Percentiles rank a stretch among this genome's conserved stretches.
These are phyloP conservation scores for Pichia scutulata DNA, from an alignment of 805 yeast genomes.

Conservation along the genomic window DNA sequence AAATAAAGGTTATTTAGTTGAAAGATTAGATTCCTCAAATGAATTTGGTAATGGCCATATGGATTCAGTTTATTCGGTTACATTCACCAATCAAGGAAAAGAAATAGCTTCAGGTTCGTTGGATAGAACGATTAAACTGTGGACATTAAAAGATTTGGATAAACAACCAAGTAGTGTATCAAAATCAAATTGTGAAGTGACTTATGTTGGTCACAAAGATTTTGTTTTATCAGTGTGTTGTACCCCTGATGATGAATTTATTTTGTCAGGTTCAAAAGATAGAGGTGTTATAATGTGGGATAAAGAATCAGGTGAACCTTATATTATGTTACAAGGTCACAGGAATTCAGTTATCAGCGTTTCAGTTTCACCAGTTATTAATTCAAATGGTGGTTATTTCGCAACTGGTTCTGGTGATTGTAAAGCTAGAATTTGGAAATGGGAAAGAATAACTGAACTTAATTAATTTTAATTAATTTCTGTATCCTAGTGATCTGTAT, in stretches of 20 bases:
- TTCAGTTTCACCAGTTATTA: conserved; percentile 76
- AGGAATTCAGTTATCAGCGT: conserved; percentile 93
- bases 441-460: conserved; percentile 37
- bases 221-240: conserved; percentile 91
- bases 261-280: conserved; percentile 91
- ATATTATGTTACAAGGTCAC: conserved; percentile 94
- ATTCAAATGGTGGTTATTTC: conserved; percentile 64
- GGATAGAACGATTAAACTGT: conserved; percentile 90
- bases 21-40: conserved; percentile 82
- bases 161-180: conserved; percentile 37
- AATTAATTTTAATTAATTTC: conserved; percentile 6
- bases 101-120: conserved; percentile 92
- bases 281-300: conserved; percentile 98
- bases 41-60: conserved; percentile 89
- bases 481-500: conserved; percentile 1
- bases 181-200: conserved; percentile 69
- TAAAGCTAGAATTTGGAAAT: conserved; percentile 94
- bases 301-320: conserved; percentile 81
- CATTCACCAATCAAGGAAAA: conserved; percentile 84
- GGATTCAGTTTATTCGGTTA: conserved; percentile 92
- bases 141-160: conserved; percentile 70
- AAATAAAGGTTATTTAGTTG: conserved; percentile 82
- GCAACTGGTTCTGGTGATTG: conserved; percentile 98
- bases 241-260: conserved; percentile 87
- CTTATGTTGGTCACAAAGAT: conserved; percentile 94